Evolutionary conservation across 2,329 filamentous ascomycete genomes (phyloP), one percentile per base, ranked within the genome.

Genomic region (Talaromyces amestolkiae): DNA sequence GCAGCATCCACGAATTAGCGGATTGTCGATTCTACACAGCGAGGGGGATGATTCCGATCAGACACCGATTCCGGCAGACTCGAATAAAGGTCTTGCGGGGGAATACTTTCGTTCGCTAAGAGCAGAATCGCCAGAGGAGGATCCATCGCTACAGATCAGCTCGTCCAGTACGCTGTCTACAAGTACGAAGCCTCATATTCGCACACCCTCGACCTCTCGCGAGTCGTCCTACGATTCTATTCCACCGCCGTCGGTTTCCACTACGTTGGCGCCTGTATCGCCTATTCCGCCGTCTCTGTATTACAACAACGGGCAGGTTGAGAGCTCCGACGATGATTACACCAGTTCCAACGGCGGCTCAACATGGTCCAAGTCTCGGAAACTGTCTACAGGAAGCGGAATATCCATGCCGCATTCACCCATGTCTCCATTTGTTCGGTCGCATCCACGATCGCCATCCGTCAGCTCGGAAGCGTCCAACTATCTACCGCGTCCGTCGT

Each of bases 401-500:
- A 77, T 87, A 37, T 89, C 87, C 2, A 77, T 83, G 68, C 82
- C 86, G 8, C 82, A 86, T 59, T 89, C 88, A 24, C 87, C 88
- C 56, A 82, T 86, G 68, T 90, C 90, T 27, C 89, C 89, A 1
- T 84, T 83, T 61, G 78, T 85, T 65, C 83, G 85, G 17, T 83
- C 87, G 33, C 86, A 89, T 71, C 86, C 88, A 66, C 86, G 93
- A 72, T 96, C 93, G 0, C 92, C 93, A 1, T 98, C 95, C 0
- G 85, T 92, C 43, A 89, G 88, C 67, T 98, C 94, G 1, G 92
- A 97, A 68, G 86, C 87, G 60, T 96, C 93, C 1, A 84, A 85
- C 53, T 84, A 82, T 35, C 78, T 93, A 41, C 87, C 89, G 13
- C 86, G 89, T 17, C 91, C 92, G 0, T 87, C 91, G 0, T 94